Evolutionary conservation across 83 land plant genomes (phyloP), one percentile per base, ranked within the genome.

Genomic region (Picea abies): DNA sequence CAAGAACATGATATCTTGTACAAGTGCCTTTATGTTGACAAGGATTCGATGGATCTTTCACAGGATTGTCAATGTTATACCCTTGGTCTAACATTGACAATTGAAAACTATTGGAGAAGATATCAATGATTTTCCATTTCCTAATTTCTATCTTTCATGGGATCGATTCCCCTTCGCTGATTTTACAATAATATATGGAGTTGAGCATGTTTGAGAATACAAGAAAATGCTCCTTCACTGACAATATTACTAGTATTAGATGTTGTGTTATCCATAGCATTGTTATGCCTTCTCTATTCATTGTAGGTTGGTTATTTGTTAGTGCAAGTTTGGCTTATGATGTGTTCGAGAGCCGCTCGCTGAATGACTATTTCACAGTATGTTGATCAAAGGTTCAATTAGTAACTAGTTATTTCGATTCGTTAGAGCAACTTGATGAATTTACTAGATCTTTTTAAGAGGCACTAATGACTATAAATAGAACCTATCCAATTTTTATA

Each of bases 241-340:
- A 80, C 52, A 80, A 63, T 63, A 80, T 63, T 63, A 80, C 72
- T 20, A 26, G 68, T 80, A 80, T 80, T 80, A 78, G 29, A 80
- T 80, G 26, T 80, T 80, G 82, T 19, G 82, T 64, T 37, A 80
- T 64, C 70, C 69, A 80, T 61, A 64, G 72, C 76, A 80, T 63
- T 56, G 5, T 77, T 80, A 63, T 80, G 63, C 77, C 82, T 63
- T 80, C 76, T 5, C 70, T 80, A 80, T 61, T 62, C 47, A 80
- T 80, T 63, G 76, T 35, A 80, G 20, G 39, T 8, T 37, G 77
- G 70, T 63, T 62, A 79, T 79, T 79, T 60, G 63, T 79, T 5
- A 79, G 80, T 60, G 52, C 16, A 16, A 2, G 10, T 60, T 79
- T 80, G 29, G 29, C 72, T 63, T 80, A 64, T 26, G 70, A 80